These are phyloP conservation scores for Nakaseomyces glabratus DNA, from an alignment of 1,139 yeast species.

Conservation along the genomic window DNA sequence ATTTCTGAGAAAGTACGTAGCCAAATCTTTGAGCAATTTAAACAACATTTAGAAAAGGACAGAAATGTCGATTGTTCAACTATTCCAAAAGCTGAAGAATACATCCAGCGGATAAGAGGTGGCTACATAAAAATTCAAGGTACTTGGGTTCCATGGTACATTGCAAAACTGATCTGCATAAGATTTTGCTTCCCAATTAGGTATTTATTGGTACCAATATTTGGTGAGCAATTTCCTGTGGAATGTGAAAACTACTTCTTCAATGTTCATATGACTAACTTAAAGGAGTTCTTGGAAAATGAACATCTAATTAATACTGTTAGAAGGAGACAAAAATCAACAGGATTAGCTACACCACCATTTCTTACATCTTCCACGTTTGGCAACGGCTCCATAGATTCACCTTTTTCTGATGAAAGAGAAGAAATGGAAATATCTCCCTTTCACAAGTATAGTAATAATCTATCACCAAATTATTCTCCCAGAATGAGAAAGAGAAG, in stretches of 20 bases:
- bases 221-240: constrained; percentile 65
- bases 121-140: constrained; percentile 93
- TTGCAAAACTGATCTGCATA: constrained; percentile 60
- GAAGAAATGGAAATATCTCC: too few species aligned
- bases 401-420: too few species aligned
- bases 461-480: too few species aligned
- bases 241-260: constrained; percentile 39
- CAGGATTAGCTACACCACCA: constrained; percentile 3
- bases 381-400: too few species aligned
- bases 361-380: neutral
- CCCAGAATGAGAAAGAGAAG: neutral
- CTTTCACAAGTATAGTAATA: too few species aligned
- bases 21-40: constrained; percentile 51
- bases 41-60: constrained; percentile 42
- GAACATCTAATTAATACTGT: neutral
- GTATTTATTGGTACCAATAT: constrained; percentile 66
- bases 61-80: constrained; percentile 14
- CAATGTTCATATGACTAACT: neutral
- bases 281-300: constrained; percentile 3
- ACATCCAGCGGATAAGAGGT: constrained; percentile 63
- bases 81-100: constrained; percentile 6
- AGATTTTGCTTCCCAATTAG: constrained; percentile 74
- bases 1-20: constrained; percentile 28
- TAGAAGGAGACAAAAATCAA: constrained; percentile 2
- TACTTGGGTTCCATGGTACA: constrained; percentile 76